Evolutionary conservation across 345 rosid species (phyloP).

Genomic region (Moricandia arvensis): DNA sequence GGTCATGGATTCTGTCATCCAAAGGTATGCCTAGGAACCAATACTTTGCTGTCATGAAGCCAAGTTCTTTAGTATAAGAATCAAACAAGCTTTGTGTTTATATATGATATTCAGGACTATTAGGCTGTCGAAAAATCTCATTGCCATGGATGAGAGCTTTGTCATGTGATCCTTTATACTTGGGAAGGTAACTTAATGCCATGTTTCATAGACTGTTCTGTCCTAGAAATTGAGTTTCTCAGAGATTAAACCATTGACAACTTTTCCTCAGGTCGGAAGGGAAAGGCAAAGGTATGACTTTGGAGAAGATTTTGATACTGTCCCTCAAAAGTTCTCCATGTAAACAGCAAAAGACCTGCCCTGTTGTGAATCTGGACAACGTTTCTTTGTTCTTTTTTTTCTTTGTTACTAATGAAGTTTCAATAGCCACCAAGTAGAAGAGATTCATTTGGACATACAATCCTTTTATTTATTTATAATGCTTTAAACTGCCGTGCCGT

Average conservation of each 20-base stretch:
- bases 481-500: not conserved
- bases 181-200: slow-evolving; percentile 54
- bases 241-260: slow-evolving; percentile 8
- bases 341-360: slow-evolving; percentile 20
- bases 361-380: not conserved
- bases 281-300: slow-evolving; percentile 90
- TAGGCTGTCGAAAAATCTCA: slow-evolving; percentile 76
- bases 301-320: slow-evolving; percentile 77
- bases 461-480: too few relatives aligned
- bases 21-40: too few relatives aligned
- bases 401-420: slow-evolving; percentile 19
- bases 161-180: slow-evolving; percentile 73
- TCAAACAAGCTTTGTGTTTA: not conserved
- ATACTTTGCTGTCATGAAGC: too few relatives aligned
- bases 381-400: not conserved
- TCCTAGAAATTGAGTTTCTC: slow-evolving; percentile 9
- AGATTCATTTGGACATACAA: not conserved
- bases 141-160: slow-evolving; percentile 71
- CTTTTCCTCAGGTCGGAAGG: slow-evolving; percentile 58
- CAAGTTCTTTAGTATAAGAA: too few relatives aligned
- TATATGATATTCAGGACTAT: slow-evolving; percentile 56
- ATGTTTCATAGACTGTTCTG: not conserved
- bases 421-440: not conserved
- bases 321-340: slow-evolving; percentile 81
- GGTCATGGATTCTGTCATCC: too few relatives aligned